Conservation (phyloP, 208 protist species). For the Trypanosoma platydactyli region DNA sequence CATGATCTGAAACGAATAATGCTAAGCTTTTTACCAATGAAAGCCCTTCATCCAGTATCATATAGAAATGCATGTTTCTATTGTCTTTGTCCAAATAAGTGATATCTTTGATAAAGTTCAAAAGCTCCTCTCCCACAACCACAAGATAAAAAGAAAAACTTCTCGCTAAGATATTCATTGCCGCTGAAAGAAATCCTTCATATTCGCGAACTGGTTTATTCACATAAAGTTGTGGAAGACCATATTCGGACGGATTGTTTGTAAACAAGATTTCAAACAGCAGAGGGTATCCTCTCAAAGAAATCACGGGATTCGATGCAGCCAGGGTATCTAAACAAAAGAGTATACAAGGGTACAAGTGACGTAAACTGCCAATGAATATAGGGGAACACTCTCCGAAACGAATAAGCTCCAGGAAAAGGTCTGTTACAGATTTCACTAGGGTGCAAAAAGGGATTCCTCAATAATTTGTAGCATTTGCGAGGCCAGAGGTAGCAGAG, state of each 20-base stretch:
- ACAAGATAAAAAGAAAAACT: constrained; percentile 19
- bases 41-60: constrained; percentile 15
- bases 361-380: constrained; percentile 25
- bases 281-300: constrained; percentile 11
- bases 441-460: constrained; percentile 13
- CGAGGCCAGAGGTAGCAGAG: constrained; percentile 8
- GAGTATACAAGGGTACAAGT: constrained; percentile 20
- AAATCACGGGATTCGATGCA: constrained; percentile 8
- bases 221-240: not conserved
- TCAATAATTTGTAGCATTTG: constrained; percentile 11
- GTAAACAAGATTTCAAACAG: constrained; percentile 22
- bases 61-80: constrained; percentile 1
- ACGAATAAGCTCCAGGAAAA: constrained; percentile 18
- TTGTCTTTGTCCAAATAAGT: constrained; percentile 8
- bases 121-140: constrained; percentile 20
- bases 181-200: constrained; percentile 6
- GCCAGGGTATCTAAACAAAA: constrained; percentile 24
- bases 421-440: constrained; percentile 2
- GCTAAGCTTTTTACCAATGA: constrained; percentile 14
- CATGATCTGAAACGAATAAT: constrained; percentile 14
- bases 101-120: constrained; percentile 18
- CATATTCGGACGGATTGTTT: constrained; percentile 4
- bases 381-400: constrained; percentile 15
- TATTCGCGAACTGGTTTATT: not conserved
- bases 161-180: constrained; percentile 8